Evolutionary conservation across 805 yeast genomes (phyloP).

Genomic region (Lipomyces oligophaga): DNA sequence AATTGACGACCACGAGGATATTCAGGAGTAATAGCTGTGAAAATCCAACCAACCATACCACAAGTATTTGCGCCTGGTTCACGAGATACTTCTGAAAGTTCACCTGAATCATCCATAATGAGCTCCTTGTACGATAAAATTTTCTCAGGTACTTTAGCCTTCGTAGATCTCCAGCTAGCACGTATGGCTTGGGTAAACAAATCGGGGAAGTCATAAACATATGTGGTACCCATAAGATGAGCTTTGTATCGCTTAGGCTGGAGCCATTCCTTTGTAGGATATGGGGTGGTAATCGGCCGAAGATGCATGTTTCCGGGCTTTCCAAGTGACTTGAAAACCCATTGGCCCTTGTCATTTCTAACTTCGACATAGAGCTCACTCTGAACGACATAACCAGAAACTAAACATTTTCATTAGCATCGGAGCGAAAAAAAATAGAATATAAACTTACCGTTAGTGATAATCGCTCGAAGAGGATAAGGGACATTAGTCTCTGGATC

Average conservation of each 20-base stretch:
- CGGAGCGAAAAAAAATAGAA: neutral
- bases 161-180: conserved; percentile 67
- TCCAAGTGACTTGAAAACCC: conserved; percentile 95
- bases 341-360: conserved; percentile 85
- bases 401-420: conserved; percentile 35
- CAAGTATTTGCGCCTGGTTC: conserved; percentile 94
- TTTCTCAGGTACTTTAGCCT: conserved; percentile 57
- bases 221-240: conserved; percentile 96
- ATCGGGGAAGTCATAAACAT: conserved; percentile 98
- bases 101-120: conserved; percentile 75
- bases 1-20: conserved; percentile 95
- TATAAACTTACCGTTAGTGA: conserved; percentile 57
- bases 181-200: conserved; percentile 88
- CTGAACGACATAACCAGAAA: conserved; percentile 94
- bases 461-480: conserved; percentile 94
- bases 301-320: conserved; percentile 93
- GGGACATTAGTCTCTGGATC: conserved; percentile 84
- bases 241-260: conserved; percentile 99
- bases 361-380: conserved; percentile 93
- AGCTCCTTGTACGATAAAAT: conserved; percentile 76
- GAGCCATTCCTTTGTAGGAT: conserved; percentile 95
- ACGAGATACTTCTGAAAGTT: conserved; percentile 80
- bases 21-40: conserved; percentile 90
- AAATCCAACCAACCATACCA: conserved; percentile 97
- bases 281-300: conserved; percentile 92